Base-by-base conservation (phyloP, 2,329 filamentous ascomycete genomes). In the Albifimbria verrucaria region DNA sequence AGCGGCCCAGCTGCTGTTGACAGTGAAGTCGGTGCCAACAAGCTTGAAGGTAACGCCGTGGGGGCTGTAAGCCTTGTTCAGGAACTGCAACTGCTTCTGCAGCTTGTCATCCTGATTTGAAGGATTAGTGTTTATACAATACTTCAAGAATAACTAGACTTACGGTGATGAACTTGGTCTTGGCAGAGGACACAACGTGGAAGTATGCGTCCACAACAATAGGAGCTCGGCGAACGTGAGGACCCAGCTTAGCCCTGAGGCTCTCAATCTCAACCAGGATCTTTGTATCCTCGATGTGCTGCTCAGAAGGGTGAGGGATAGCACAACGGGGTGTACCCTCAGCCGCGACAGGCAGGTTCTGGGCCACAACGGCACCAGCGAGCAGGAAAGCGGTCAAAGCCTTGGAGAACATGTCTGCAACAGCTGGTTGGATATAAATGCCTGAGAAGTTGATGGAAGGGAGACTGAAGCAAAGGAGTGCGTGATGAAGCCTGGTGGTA, bases 1-100 rank as follows among this genome's bases (percentile, higher is more conserved):
- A 15, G 54, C 57, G 25, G 75, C 74, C 76, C 77, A 82, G 59
- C 65, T 65, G 20, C 64, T 39, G 68, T 81, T 80, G 59, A 79
- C 65, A 32, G 77, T 78, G 56, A 69, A 74, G 52, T 72, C 72
- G 20, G 66, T 75, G 50, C 68, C 68, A 20, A 71, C 66, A 41
- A 78, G 69, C 23, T 67, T 70, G 65, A 81, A 82, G 2, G 61
- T 61, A 57, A 80, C 69, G 50, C 71, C 70, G 26, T 78, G 68
- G 0, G 70, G 67, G 18, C 65, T 67, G 53, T 74, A 81, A 17
- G 73, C 73, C 0, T 57, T 51, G 61, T 80, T 81, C 60, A 81
- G 60, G 20, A 73, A 71, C 3, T 64, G 56, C n/a, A 80, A 60
- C 66, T 81, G 77, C 52, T 66, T 57, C 50, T 63, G 52, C 41